Conservation (phyloP, 2,329 filamentous ascomycete species). For the Aspergillus floridensis region DNA sequence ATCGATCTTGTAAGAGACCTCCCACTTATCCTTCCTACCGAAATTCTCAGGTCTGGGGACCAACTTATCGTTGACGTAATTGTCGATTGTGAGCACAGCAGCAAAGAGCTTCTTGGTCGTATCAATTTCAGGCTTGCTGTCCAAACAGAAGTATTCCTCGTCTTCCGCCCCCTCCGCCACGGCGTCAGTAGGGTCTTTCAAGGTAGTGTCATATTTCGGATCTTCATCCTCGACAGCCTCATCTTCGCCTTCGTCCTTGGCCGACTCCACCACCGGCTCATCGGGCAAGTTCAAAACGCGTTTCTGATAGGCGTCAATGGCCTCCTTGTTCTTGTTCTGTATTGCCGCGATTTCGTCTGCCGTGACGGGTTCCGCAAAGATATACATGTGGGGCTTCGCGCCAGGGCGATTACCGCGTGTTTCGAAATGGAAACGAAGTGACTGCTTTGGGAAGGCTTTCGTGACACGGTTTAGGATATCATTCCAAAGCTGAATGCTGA, state of each 20-base stretch:
- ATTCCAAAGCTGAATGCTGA: constrained; percentile 77
- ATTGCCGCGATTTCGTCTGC: constrained; percentile 69
- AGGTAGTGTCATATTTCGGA: not conserved
- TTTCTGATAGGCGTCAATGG: constrained; percentile 67
- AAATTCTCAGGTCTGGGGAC: constrained; percentile 60
- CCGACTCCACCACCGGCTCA: not conserved
- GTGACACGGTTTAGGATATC: constrained; percentile 74
- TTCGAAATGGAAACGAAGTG: constrained; percentile 79
- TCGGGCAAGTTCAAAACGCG: constrained; percentile 37
- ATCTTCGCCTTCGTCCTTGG: not conserved
- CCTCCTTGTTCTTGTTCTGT: constrained; percentile 65
- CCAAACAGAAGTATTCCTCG: not conserved
- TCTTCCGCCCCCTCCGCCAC: not conserved
- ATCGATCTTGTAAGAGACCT: constrained; percentile 72
- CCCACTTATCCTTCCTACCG: constrained; percentile 57
- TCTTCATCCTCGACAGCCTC: not conserved
- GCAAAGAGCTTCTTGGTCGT: constrained; percentile 53
- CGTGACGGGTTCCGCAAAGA: constrained; percentile 83
- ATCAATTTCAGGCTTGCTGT: not conserved
- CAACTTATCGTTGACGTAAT: constrained; percentile 65
- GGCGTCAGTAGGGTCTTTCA: not conserved
- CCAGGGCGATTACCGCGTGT: constrained; percentile 56
- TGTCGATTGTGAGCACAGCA: constrained; percentile 70
- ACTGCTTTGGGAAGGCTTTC: constrained; percentile 67
- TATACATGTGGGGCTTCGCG: constrained; percentile 67